Conservation (phyloP, 2,329 filamentous ascomycete genomes). For the Bipolaris bicolor region DNA sequence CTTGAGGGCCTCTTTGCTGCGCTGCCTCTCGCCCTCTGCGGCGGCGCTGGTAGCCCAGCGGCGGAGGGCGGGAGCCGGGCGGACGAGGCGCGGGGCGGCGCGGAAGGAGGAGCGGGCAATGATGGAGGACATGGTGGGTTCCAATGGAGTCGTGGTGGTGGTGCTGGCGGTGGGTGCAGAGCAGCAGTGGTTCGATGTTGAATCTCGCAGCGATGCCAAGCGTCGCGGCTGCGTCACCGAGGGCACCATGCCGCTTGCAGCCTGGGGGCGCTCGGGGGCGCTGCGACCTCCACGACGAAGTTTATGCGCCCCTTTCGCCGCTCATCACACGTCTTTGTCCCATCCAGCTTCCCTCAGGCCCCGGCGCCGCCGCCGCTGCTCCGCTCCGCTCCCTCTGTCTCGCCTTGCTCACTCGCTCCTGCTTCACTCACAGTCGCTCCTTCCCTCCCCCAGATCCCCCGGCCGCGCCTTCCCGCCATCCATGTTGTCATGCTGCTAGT, state of each 20-base stretch:
- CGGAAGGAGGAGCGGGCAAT: conserved; percentile 54
- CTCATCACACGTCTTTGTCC: conserved; percentile 8
- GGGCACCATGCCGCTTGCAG: conserved; percentile 16
- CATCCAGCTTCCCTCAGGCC: conserved; percentile 4
- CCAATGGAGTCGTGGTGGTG: conserved; percentile 20
- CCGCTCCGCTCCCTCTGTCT: background rate
- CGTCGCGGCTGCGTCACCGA: conserved; percentile 23
- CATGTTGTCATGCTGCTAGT: conserved; percentile 47
- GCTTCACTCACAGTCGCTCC: conserved; percentile 21
- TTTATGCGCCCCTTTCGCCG: conserved; percentile 27
- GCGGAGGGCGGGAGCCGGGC: conserved; percentile 42
- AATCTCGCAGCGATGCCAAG: conserved; percentile 22
- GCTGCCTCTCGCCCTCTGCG: conserved; percentile 54
- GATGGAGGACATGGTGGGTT: conserved; percentile 54
- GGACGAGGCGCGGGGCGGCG: conserved; percentile 53
- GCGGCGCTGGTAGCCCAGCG: conserved; percentile 49
- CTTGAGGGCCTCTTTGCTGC: conserved; percentile 59
- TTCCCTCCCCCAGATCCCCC: conserved; percentile 8
- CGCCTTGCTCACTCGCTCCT: conserved; percentile 25
- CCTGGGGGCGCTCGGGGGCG: conserved; percentile 19
- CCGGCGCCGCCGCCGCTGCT: conserved; percentile 25
- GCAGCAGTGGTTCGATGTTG: conserved; percentile 31
- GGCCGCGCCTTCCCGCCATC: conserved; percentile 15
- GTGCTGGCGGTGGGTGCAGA: conserved; percentile 13
- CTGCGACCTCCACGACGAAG: conserved; percentile 17